Percentiles rank a stretch among this genome's conserved stretches.
These are phyloP conservation scores for Aspergillus sp. DNA, from an alignment of 2,329 filamentous ascomycete genomes.

Conservation along the genomic window DNA sequence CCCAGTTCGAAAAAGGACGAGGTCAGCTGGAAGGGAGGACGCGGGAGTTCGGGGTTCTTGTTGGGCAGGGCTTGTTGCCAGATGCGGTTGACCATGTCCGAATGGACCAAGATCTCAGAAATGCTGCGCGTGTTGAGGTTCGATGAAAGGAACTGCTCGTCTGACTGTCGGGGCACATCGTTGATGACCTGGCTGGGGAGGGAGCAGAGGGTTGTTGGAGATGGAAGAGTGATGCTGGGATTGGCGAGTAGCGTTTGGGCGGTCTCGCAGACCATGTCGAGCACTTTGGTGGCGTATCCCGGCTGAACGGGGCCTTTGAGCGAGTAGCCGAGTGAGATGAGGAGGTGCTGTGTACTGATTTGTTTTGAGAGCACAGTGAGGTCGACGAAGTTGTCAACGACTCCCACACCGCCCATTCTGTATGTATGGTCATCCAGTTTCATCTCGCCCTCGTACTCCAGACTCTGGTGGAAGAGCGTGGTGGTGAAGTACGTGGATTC, in stretches of 20 bases:
- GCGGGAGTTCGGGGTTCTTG: constrained; percentile 12
- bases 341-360: constrained; percentile 29
- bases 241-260: constrained; percentile 35
- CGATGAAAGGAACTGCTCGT: constrained; percentile 32
- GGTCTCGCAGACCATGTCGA: constrained; percentile 41
- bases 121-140: constrained; percentile 37
- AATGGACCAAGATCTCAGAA: constrained; percentile 38
- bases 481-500: constrained; percentile 41
- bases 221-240: constrained; percentile 32
- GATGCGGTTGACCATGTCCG: constrained; percentile 36
- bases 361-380: constrained; percentile 39
- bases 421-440: constrained; percentile 38
- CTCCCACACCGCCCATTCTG: constrained; percentile 37
- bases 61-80: constrained; percentile 40
- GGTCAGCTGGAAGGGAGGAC: constrained; percentile 33
- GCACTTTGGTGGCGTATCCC: constrained; percentile 32
- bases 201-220: constrained; percentile 30
- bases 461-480: constrained; percentile 39
- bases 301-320: constrained; percentile 33
- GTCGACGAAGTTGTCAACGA: constrained; percentile 40
- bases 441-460: constrained; percentile 34
- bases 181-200: constrained; percentile 29
- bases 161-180: constrained; percentile 24
- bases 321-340: constrained; percentile 38
- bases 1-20: constrained; percentile 43